Percentiles rank a stretch among this genome's conserved stretches.
Evolutionary conservation across 1,284 basidiomycete genomes (phyloP).

Genomic region (Porogramme epimiltina): DNA sequence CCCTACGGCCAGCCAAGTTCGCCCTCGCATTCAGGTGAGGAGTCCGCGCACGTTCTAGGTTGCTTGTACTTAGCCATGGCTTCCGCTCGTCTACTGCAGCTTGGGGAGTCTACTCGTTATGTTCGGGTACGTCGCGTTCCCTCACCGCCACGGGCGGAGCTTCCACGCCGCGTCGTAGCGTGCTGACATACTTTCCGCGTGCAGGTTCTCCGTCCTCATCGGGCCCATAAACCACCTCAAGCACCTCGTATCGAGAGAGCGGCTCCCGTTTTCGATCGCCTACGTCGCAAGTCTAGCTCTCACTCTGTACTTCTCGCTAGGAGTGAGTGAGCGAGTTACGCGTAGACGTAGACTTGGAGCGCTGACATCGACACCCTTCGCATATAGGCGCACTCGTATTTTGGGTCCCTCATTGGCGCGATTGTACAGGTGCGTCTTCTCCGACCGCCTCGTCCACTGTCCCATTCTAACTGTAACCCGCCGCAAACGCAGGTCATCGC

Average conservation of each 20-base stretch:
- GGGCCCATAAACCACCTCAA: conserved; percentile 88
- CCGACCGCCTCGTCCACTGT: not conserved
- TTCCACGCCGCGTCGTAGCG: too few relatives aligned
- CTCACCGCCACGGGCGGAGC: too few relatives aligned
- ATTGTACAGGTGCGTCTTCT: conserved; percentile 66
- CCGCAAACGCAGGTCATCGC: conserved; percentile 62
- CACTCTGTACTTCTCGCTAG: conserved; percentile 89
- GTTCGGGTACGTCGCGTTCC: conserved; percentile 66
- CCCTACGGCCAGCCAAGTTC: conserved; percentile 85
- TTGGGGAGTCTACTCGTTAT: conserved; percentile 85
- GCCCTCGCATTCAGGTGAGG: conserved; percentile 85
- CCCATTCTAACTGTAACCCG: not conserved
- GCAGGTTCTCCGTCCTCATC: conserved; percentile 82
- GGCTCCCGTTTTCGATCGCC: conserved; percentile 84
- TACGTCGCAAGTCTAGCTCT: conserved; percentile 83
- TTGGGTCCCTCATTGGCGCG: conserved; percentile 83
- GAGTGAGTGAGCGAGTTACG: conserved; percentile 67
- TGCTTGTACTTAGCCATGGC: not conserved
- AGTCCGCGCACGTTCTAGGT: too few relatives aligned
- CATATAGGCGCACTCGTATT: conserved; percentile 72
- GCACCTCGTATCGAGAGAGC: conserved; percentile 83
- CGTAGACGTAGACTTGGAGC: too few relatives aligned
- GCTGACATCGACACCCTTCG: too few relatives aligned
- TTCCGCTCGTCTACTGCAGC: too few relatives aligned
- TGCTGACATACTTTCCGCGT: not conserved